Conservation (phyloP, 139 green algal genomes). For the Zygnema cylindricum region DNA sequence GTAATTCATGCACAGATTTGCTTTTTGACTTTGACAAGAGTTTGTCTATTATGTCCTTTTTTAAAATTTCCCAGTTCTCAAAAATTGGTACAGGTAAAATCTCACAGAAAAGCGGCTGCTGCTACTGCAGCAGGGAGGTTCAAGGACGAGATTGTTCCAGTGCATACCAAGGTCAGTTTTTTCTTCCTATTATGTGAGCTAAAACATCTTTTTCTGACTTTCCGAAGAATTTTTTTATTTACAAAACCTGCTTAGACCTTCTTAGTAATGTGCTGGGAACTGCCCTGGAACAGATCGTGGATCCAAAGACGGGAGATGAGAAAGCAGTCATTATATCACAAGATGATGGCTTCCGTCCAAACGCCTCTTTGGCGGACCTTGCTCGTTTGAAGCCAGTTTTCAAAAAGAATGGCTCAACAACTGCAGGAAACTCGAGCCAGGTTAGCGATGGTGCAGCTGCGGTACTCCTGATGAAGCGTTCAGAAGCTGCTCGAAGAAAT, state of each 20-base stretch:
- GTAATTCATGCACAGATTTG: background rate
- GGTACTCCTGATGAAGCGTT: constrained; percentile 90
- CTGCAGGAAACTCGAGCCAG: constrained; percentile 81
- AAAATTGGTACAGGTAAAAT: constrained; percentile 61
- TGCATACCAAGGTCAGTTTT: constrained; percentile 80
- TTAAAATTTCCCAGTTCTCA: background rate
- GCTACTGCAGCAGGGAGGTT: constrained; percentile 85
- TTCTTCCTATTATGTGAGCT: background rate
- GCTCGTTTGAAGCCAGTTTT: constrained; percentile 84
- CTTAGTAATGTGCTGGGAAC: background rate
- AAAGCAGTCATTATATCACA: constrained; percentile 75
- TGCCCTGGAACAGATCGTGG: constrained; percentile 32
- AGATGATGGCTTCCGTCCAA: constrained; percentile 92
- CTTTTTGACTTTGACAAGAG: background rate
- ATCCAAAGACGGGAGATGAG: constrained; percentile 83
- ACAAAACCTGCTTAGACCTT: background rate
- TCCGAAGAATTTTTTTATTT: background rate
- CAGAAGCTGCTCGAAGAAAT: constrained; percentile 79
- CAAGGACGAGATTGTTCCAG: constrained; percentile 93
- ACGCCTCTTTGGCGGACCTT: constrained; percentile 74
- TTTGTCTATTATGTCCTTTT: constrained; percentile 4
- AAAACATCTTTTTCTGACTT: background rate
- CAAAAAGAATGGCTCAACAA: constrained; percentile 93
- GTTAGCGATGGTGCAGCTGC: constrained; percentile 92
- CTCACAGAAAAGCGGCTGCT: constrained; percentile 84